phyloP scores from a whole-genome alignment of 2,329 filamentous ascomycete genomes.

The Septoria linicola region DNA sequence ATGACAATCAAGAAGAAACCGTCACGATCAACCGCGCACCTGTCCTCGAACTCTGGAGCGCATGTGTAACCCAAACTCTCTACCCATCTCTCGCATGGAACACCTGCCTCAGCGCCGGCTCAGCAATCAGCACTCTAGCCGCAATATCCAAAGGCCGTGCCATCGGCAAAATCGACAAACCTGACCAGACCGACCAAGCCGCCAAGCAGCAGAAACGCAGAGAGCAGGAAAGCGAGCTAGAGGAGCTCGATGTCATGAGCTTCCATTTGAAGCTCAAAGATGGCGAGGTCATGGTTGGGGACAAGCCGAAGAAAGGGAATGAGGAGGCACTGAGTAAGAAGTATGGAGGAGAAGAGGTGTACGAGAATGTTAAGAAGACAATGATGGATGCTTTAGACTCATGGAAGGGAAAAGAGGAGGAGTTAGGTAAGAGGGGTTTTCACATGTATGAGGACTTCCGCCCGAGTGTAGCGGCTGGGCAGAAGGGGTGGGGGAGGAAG shows the following conservation, averaged over 20 bases:
- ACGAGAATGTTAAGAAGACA: conserved; percentile 25
- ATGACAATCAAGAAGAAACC: not conserved
- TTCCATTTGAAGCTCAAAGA: conserved; percentile 37
- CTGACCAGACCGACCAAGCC: conserved; percentile 22
- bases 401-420: conserved; percentile 33
- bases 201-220: conserved; percentile 26
- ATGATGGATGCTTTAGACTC: conserved; percentile 26
- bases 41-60: conserved; percentile 36
- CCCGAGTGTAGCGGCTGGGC: conserved; percentile 30
- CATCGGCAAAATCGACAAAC: conserved; percentile 34
- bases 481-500: conserved; percentile 38
- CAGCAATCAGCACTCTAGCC: conserved; percentile 36
- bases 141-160: conserved; percentile 37
- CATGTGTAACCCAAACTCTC: conserved; percentile 31
- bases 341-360: conserved; percentile 28
- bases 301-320: conserved; percentile 27
- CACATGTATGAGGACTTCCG: conserved; percentile 36
- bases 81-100: conserved; percentile 33
- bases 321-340: conserved; percentile 32
- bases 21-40: conserved; percentile 38
- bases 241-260: conserved; percentile 36
- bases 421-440: conserved; percentile 32
- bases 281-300: conserved; percentile 25
- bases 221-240: conserved; percentile 26
- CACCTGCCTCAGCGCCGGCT: conserved; percentile 36